Base-by-base conservation (phyloP, 1,284 basidiomycete species). In the Polyporus tsugae region DNA sequence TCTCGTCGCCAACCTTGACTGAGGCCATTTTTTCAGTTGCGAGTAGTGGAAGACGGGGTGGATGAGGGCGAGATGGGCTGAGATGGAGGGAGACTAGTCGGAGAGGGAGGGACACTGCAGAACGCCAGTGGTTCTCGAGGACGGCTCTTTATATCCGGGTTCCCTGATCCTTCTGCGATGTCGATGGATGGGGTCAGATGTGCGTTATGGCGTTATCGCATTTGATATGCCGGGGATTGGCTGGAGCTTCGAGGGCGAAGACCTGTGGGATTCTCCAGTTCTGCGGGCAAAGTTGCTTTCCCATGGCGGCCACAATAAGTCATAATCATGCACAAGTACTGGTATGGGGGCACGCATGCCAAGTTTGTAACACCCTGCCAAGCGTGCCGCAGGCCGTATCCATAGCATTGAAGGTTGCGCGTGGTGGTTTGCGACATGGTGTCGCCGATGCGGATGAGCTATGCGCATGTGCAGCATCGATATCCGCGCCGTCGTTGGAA, bases 1-100 rank as follows among this genome's bases (percentile, higher is more conserved):
- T 83, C 63, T 79, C 86, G 70, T 92, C 88, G 74, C 91, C 92
- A 73, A 90, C 87, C 80, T 88, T 84, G 81, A 89, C 65, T 60
- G 68, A 71, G 67, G 61, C 60, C 61, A 62, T 63, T 25, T 46
- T 6, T 46, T 4, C 44, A 46, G 57, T 59, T n/a, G 35, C 38
- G 36, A 15, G 22, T n/a, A 13, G 38, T 60, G 58, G 36, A 25
- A 6, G 58, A 15, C 4, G 35, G 9, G 9, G 38, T 38, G 19
- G 35, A 36, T 0, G 35, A 10, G 22, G 35, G 55, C 2, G 29
- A 22, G n/a, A 49, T 49, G 46, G 46, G 46, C 39, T 39, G 1
- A 1, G 29, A 52, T 46, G 11, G 44, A 46, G 15, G 44, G 17
- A 29, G 29, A 29, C 29, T 29, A 2, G 29, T 29, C 3, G 41